Evolutionary conservation across 306 rosid genomes (phyloP).

Genomic region (Dalbergia cochinchinensis): DNA sequence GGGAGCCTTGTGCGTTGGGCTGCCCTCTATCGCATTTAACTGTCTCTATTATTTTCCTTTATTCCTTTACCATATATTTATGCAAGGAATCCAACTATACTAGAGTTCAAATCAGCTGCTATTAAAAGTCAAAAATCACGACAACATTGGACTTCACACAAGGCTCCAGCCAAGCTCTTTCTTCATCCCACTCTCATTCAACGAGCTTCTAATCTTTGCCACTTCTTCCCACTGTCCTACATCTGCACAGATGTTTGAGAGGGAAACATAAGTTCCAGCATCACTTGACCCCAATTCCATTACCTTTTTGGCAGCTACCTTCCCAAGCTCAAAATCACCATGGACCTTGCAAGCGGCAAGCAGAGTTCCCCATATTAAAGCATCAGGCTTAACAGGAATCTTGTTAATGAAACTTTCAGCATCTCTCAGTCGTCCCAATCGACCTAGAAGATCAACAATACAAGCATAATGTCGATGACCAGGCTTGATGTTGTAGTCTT

Average conservation of each 20-base stretch:
- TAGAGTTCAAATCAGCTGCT: conserved; percentile 1
- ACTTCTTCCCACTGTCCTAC: conserved; percentile 79
- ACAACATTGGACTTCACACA: conserved; percentile 44
- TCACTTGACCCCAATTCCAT: conserved; percentile 69
- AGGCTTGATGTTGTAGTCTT: conserved; percentile 65
- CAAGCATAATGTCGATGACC: conserved; percentile 76
- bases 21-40: too few relatives aligned
- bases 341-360: conserved; percentile 83
- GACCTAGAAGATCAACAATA: conserved; percentile 81
- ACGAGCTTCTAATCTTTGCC: conserved; percentile 61
- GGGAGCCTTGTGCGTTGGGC: too few relatives aligned
- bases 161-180: conserved; percentile 84
- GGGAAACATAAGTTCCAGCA: conserved; percentile 65
- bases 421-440: conserved; percentile 73
- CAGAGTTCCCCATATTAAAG: conserved; percentile 78
- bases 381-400: conserved; percentile 69
- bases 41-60: neutral
- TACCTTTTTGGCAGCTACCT: conserved; percentile 67
- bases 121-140: conserved; percentile 28
- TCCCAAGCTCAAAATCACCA: conserved; percentile 75
- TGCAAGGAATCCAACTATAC: neutral
- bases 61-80: neutral
- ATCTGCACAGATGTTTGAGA: conserved; percentile 83
- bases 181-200: conserved; percentile 59
- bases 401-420: conserved; percentile 65